Percentiles rank a stretch among this genome's conserved stretches.
These are phyloP conservation scores for Themeda triandra DNA, from an alignment of 176 grass and related monocot genomes.

Conservation along the genomic window DNA sequence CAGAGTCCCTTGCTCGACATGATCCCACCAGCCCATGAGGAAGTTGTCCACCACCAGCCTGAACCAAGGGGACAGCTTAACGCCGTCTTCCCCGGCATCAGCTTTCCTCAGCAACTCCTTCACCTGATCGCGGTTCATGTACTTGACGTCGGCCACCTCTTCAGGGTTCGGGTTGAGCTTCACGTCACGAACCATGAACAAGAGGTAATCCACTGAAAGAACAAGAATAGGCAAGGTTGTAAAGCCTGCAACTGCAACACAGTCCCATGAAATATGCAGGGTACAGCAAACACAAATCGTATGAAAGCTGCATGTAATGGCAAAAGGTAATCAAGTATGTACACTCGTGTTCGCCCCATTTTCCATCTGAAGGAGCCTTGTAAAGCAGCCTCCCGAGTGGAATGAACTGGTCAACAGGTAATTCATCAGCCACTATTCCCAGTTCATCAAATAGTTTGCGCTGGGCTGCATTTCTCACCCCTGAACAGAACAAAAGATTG, in stretches of 20 bases:
- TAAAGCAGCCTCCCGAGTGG: constrained; percentile 84
- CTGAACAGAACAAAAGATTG: constrained; percentile 31
- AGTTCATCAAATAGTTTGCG: constrained; percentile 92
- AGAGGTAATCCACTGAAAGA: constrained; percentile 86
- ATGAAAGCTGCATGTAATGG: neutral
- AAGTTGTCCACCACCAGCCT: constrained; percentile 91
- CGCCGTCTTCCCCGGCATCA: constrained; percentile 57
- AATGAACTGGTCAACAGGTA: constrained; percentile 79
- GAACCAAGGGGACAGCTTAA: constrained; percentile 93
- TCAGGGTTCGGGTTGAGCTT: constrained; percentile 63
- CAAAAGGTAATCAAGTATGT: constrained; percentile 4
- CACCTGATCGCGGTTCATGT: constrained; percentile 64
- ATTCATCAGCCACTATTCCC: constrained; percentile 64
- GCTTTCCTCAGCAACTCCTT: constrained; percentile 73
- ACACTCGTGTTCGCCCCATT: constrained; percentile 95
- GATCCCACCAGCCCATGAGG: constrained; percentile 89
- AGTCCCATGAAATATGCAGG: neutral
- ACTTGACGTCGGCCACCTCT: constrained; percentile 75
- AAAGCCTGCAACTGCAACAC: neutral
- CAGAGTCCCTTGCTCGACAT: constrained; percentile 72
- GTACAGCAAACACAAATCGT: neutral
- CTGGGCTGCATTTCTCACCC: constrained; percentile 83
- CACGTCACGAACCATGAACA: constrained; percentile 79
- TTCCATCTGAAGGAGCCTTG: constrained; percentile 92
- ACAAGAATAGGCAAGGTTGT: neutral